Conservation (phyloP, 2,329 filamentous ascomycete species). For the Sporothrix pallida region DNA sequence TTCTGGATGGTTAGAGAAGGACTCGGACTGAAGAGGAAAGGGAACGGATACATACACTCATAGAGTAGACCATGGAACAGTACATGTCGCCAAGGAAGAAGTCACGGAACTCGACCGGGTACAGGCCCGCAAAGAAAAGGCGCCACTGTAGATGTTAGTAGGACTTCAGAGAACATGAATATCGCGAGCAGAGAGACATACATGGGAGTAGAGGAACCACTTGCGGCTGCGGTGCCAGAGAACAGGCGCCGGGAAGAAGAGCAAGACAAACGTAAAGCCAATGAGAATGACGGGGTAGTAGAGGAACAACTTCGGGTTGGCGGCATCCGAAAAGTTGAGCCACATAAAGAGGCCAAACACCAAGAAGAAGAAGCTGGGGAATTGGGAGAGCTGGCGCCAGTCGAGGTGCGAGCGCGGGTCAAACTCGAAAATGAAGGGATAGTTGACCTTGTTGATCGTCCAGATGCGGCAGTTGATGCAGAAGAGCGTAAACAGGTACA, state of each 20-base stretch:
- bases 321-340: conserved; percentile 81
- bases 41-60: conserved; percentile 74
- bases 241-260: conserved; percentile 77
- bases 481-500: conserved; percentile 82
- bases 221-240: conserved; percentile 77
- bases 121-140: conserved; percentile 80
- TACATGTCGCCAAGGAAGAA: conserved; percentile 99
- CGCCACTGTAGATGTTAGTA: conserved; percentile 67
- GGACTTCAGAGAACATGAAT: background rate
- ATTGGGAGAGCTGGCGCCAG: conserved; percentile 85
- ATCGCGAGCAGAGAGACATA: conserved; percentile 52
- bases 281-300: conserved; percentile 89
- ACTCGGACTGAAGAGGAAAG: no score
- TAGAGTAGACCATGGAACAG: conserved; percentile 90
- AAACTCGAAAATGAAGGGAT: conserved; percentile 95
- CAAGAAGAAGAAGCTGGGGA: conserved; percentile 83
- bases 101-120: conserved; percentile 94
- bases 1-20: conserved; percentile 61
- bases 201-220: conserved; percentile 91
- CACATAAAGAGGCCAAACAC: conserved; percentile 81
- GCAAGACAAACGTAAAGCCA: conserved; percentile 66
- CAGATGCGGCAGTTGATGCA: conserved; percentile 84
- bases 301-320: conserved; percentile 70
- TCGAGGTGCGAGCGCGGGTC: conserved; percentile 84
- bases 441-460: conserved; percentile 87